Base-by-base conservation (phyloP, 768 basidiomycete species). In the Tricholoma sp. region DNA sequence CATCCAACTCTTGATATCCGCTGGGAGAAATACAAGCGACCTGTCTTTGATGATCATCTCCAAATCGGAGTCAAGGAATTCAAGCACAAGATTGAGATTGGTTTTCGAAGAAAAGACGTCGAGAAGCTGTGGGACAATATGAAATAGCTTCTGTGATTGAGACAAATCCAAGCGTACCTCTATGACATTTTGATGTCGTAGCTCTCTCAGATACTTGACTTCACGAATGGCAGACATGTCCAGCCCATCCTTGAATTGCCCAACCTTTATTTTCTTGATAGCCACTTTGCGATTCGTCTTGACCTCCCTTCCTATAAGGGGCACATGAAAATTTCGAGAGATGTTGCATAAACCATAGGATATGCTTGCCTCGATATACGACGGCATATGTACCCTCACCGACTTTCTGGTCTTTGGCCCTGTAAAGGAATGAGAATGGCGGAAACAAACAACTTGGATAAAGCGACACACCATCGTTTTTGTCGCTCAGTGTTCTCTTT, bases 191-290 rank as follows among this genome's bases (percentile, higher is more conserved):
- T 89, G 89, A 74, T 99, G 97, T 57, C 84, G 86, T 41, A 99
- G 72, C 70, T 99, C 97, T 36, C 94, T 86, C 56, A 99, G 77
- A 69, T 94, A 98, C 71, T 97, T 98, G 65, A 99, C 95, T 74
- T 99, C 97, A 12, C 97, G 88, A 55, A 99, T 87, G 56, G 97
- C 97, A 59, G 94, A 96, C 94, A 99, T 98, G 73, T 98, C 96
- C 33, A 99, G 80, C 11, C 97, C 97, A 72, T 98, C 97, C 69
- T 95, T 96, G 78, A 96, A 94, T 63, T 91, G 90, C 4, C 94
- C 94, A 12, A 95, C 88, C 66, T 96, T 96, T 62, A 97, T 96
- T 73, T 98, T 98, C 77, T 99, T 99, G 63, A 99, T 96, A 55
- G 97, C 97, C 0, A 98, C 86, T 71, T 87, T 89, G n/a, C 85